These are phyloP conservation scores for Leptomonas seymouri DNA, from an alignment of 208 protist species.

Conservation along the genomic window DNA sequence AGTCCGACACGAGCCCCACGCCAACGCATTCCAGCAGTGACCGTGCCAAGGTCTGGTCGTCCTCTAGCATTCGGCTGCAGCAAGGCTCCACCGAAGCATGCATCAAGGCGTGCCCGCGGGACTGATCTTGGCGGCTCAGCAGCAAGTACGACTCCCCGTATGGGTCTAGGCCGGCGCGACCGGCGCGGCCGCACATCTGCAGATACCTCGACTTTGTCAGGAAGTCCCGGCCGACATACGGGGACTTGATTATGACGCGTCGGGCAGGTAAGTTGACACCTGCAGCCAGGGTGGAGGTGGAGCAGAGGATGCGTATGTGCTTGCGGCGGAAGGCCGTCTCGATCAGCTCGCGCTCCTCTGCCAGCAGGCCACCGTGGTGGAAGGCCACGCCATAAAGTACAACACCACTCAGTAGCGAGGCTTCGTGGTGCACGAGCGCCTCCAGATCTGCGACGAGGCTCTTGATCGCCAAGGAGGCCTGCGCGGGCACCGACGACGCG, in stretches of 20 bases:
- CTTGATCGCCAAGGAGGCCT: constrained; percentile 21
- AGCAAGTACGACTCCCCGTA: constrained; percentile 90
- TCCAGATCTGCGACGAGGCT: constrained; percentile 52
- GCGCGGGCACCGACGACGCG: constrained; percentile 25
- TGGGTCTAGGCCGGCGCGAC: constrained; percentile 74
- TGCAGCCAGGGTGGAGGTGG: constrained; percentile 93
- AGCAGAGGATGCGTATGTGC: constrained; percentile 83
- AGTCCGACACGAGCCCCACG: constrained; percentile 59
- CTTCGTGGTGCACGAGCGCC: constrained; percentile 40
- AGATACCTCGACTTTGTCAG: constrained; percentile 76
- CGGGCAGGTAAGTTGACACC: constrained; percentile 94
- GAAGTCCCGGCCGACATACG: constrained; percentile 72
- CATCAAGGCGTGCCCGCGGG: constrained; percentile 54
- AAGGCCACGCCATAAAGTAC: constrained; percentile 83
- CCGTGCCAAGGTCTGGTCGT: constrained; percentile 42
- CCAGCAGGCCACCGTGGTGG: constrained; percentile 88
- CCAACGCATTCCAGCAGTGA: constrained; percentile 85
- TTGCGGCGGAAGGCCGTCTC: constrained; percentile 79
- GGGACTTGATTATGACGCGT: constrained; percentile 86
- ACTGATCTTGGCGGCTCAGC: constrained; percentile 45
- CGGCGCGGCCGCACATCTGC: constrained; percentile 88
- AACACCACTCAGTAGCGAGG: constrained; percentile 49
- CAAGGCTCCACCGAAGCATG: constrained; percentile 46
- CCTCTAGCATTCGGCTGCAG: constrained; percentile 55
- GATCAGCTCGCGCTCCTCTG: constrained; percentile 82